Percentiles rank a stretch among this genome's conserved stretches.
Evolutionary conservation across 2,329 filamentous ascomycete genomes (phyloP).

Genomic region (Xylariaceae sp.): DNA sequence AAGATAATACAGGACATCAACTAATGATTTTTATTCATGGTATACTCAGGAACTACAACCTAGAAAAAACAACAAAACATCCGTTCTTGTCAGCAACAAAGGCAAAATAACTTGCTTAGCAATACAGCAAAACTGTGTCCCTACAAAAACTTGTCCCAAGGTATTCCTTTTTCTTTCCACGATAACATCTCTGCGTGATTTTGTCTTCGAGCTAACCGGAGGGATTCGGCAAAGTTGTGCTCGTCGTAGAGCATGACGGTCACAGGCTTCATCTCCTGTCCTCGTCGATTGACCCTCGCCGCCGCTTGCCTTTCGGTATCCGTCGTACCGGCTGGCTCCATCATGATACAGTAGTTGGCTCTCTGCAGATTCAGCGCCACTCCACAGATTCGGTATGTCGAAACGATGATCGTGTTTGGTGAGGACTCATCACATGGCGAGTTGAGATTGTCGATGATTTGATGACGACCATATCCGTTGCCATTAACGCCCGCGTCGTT

Average conservation of each 20-base stretch:
- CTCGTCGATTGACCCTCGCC: slow-evolving; percentile 11
- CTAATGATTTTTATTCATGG: too few relatives aligned
- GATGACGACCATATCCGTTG: slow-evolving; percentile 1
- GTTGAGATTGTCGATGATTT: slow-evolving; percentile 4
- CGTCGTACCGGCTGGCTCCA: slow-evolving; percentile 9
- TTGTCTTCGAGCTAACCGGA: slow-evolving; percentile 3
- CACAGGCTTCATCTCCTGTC: slow-evolving; percentile 9
- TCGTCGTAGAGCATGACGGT: slow-evolving; percentile 12
- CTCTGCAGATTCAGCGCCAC: slow-evolving; percentile 11
- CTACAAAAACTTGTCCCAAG: slow-evolving; percentile 1
- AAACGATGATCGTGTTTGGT: slow-evolving; percentile 11
- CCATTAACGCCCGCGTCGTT: slow-evolving; percentile 1
- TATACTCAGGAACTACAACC: too few relatives aligned
- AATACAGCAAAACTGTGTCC: too few relatives aligned
- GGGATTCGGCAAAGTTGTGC: slow-evolving; percentile 10
- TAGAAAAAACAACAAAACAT: too few relatives aligned
- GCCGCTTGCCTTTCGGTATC: slow-evolving; percentile 9
- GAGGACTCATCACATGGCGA: slow-evolving; percentile 1
- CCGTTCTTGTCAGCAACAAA: too few relatives aligned
- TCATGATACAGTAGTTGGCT: slow-evolving; percentile 15
- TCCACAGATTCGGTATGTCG: slow-evolving; percentile 11
- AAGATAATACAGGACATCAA: too few relatives aligned
- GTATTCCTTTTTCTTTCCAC: slow-evolving; percentile 9
- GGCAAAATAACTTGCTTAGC: too few relatives aligned
- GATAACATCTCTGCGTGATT: slow-evolving; percentile 10